Evolutionary conservation across 2,329 filamentous ascomycete species (phyloP), one percentile per base, ranked within the genome.

Genomic region (Hypoxylon sp.): DNA sequence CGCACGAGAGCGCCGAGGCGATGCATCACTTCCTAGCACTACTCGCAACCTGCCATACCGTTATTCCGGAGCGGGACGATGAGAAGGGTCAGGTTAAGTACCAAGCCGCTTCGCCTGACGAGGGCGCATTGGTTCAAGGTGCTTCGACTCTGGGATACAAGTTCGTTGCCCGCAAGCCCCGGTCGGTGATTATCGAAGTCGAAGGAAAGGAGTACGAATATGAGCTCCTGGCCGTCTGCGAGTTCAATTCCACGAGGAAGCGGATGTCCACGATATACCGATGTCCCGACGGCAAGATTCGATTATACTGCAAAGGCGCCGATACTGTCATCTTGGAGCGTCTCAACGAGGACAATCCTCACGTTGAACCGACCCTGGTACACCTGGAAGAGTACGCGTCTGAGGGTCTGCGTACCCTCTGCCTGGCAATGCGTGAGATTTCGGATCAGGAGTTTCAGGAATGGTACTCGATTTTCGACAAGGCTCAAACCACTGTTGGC

Each of bases 301-400:
- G 95, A 47, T 88, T 92, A 68, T 99, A 97, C 76, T 94, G 89
- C 78, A 99, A 99, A 78, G 95, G 95, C 68, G 95, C 95, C 41
- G 95, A 99, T 73, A 99, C 95, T 1, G 95, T 99, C 47, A 99
- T 99, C 66, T 79, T 99, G 49, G 96, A 99, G 74, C 89, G 96
- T 17, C 81, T 99, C 11, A 87, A 88, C 63, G 83, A 89, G 35
- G 85, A 95, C 65, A 96, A 96, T 69, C 89, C 91, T 1, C 90
- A 91, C 63, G 90, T 96, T 2, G 95, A 99, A 71, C 80, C 83
- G n/a, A 99, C 95, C 0, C 79, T 98, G 62, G 88, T 92, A 53
- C 96, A 99, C 74, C 82, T 99, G n/a, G 96, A 99, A 76, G 96
- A 99, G 71, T 99, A 99, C 73, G 95, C 95, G 5, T 96, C 94